These are phyloP conservation scores for Rhodotorula sp. DNA, from an alignment of 1,284 basidiomycete species.

Conservation along the genomic window DNA sequence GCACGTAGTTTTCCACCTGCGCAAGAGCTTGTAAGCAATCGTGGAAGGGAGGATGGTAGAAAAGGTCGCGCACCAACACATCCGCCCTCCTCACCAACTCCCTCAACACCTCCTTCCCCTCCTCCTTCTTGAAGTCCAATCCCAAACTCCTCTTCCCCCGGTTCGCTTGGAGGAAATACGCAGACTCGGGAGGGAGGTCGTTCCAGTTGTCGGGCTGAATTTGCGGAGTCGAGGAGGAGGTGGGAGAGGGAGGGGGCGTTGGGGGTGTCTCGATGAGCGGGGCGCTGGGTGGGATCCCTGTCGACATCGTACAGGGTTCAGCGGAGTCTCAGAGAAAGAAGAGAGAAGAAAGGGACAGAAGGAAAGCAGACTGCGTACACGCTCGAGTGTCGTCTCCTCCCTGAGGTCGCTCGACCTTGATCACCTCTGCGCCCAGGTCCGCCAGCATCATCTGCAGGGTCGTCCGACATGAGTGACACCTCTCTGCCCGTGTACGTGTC, in stretches of 20 bases:
- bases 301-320: neutral
- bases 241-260: conserved; percentile 69
- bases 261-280: conserved; percentile 35
- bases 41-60: too few species aligned
- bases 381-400: conserved; percentile 83
- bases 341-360: too few species aligned
- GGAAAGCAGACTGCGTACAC: conserved; percentile 32
- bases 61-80: conserved; percentile 60
- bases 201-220: conserved; percentile 55
- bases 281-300: conserved; percentile 63
- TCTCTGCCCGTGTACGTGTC: neutral
- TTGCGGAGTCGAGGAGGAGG: conserved; percentile 47
- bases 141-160: conserved; percentile 60
- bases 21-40: neutral
- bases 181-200: conserved; percentile 75
- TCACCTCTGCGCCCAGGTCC: conserved; percentile 59
- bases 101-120: conserved; percentile 74
- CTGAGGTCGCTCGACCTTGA: conserved; percentile 58
- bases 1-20: conserved; percentile 62
- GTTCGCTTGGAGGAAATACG: conserved; percentile 88
- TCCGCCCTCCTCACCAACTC: conserved; percentile 73
- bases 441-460: conserved; percentile 67
- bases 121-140: conserved; percentile 75
- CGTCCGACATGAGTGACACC: neutral
- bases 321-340: too few species aligned